Evolutionary conservation across 2,329 filamentous ascomycete genomes (phyloP), one percentile per base, ranked within the genome.

Genomic region (Ophiostoma sp.): DNA sequence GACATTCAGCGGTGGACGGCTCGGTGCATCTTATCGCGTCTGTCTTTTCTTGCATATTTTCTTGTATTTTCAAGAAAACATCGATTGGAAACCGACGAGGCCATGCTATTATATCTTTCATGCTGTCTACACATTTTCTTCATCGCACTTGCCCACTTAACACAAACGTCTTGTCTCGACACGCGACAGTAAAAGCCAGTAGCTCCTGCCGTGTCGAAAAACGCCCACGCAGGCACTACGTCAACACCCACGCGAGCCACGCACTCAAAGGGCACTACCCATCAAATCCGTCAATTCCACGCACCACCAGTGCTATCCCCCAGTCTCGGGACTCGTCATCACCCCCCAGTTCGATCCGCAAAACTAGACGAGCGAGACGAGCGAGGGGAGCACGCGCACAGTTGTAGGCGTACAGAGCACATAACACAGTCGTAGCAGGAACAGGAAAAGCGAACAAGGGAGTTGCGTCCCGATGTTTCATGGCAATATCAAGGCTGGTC

Each of bases 311-410:
- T 15, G 50, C 31, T 50, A 70, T 36, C 42, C 50, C 64, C 66
- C 45, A 69, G 66, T 57, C 50, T 57, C 50, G 36, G 68, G 50
- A 59, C 68, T 70, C 68, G 68, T 70, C 68, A 70, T 59, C 68
- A 28, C 33, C 33, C 68, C 39, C 39, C 61, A 7, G 25, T n/a
- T 22, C 25, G 66, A 52, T 70, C 50, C 68, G 48, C 48, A 45
- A 57, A 57, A 42, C 48, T 22, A 39, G 19, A 69, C 45, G 66
- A 50, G 19, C 33, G 36, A 63, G n/a, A n/a, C n/a, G n/a, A n/a
- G n/a, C n/a, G n/a, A n/a, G n/a, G n/a, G 57, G 57, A 19, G 28
- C 57, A 61, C 25, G 8, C 22, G 12, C 57, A 61, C 28, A 36
- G 22, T n/a, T 25, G 59, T 42, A 42, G 39, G 39, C 39, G 39